A percentile compares a stretch with the other conserved stretches of the same genome.
These are phyloP conservation scores for Linnemannia exigua DNA, from an alignment of 192 early-diverging fungal species.

Conservation along the genomic window DNA sequence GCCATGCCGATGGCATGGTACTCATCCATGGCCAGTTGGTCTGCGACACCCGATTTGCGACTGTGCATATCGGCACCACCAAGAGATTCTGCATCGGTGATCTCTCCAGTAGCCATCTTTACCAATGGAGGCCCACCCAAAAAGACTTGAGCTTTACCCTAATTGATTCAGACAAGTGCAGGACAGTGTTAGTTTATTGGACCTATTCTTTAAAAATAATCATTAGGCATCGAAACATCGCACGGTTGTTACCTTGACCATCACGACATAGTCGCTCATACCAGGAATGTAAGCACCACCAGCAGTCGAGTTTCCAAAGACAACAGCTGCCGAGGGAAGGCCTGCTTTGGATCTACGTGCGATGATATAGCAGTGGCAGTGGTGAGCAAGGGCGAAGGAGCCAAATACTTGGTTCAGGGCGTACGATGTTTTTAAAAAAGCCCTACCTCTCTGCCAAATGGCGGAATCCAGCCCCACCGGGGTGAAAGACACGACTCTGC, in stretches of 20 bases:
- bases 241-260: conserved; percentile 64
- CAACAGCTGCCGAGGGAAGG: conserved; percentile 70
- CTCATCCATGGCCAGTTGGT: conserved; percentile 74
- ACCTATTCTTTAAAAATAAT: background rate
- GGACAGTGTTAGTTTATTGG: background rate
- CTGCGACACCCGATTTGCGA: conserved; percentile 70
- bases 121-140: conserved; percentile 78
- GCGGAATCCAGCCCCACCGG: conserved; percentile 72
- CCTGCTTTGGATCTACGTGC: conserved; percentile 67
- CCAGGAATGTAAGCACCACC: conserved; percentile 76
- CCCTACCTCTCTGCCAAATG: conserved; percentile 62
- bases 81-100: conserved; percentile 73
- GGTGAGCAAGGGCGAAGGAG: background rate
- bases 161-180: background rate
- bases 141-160: conserved; percentile 73
- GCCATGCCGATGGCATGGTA: conserved; percentile 73
- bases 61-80: conserved; percentile 80
- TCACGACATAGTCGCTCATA: conserved; percentile 77
- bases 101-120: conserved; percentile 77
- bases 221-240: too few species aligned
- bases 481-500: conserved; percentile 74
- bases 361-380: background rate
- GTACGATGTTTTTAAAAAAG: background rate
- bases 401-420: background rate
- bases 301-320: conserved; percentile 76